Conservation (phyloP, 2,329 filamentous ascomycete genomes). For the Colletotrichum sp. region DNA sequence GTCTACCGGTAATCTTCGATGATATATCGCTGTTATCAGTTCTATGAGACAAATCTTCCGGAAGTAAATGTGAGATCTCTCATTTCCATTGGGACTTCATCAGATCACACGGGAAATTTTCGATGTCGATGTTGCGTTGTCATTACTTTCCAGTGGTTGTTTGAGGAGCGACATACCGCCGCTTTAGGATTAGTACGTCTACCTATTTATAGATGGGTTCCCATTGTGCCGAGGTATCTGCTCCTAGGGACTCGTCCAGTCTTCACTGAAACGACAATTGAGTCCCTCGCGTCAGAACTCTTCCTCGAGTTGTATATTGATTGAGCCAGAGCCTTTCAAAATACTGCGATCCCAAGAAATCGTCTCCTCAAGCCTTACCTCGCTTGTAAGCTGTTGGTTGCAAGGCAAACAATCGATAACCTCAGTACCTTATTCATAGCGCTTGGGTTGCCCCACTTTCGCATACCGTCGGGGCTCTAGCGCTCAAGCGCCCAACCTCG, state of each 20-base stretch:
- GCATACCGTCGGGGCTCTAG: background rate
- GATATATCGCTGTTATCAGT: background rate
- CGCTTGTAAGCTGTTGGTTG: background rate
- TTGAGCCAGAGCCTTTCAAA: background rate
- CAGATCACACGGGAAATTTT: background rate
- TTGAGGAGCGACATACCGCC: background rate
- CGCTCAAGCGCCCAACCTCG: constrained; percentile 1
- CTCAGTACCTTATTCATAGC: background rate
- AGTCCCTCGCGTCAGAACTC: background rate
- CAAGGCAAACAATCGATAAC: background rate
- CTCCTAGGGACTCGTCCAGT: background rate
- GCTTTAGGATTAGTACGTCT: background rate
- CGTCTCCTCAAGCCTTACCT: background rate
- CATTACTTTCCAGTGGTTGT: background rate
- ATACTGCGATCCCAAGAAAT: background rate
- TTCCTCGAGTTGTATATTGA: background rate
- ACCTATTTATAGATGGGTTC: background rate
- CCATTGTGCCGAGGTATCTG: background rate
- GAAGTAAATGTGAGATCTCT: background rate
- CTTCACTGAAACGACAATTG: background rate
- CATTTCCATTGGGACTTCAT: background rate
- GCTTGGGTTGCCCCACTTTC: background rate
- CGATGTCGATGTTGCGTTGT: background rate
- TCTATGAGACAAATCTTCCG: background rate
- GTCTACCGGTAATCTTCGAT: background rate